Evolutionary conservation across 257 asterid genomes (phyloP).

Genomic region (Rauvolfia tetraphylla): DNA sequence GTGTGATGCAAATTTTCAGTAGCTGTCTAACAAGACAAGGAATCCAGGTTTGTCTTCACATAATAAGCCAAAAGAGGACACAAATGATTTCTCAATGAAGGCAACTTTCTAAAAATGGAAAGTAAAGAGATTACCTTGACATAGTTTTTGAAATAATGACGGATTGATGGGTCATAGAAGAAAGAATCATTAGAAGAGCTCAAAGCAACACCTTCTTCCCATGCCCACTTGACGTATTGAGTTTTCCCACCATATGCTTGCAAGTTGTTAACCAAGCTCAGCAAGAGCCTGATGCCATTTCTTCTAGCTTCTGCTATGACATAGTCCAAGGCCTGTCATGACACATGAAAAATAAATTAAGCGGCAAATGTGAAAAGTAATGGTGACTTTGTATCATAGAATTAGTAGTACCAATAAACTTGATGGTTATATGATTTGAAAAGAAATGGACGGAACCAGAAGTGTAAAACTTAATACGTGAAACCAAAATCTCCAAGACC

Average conservation of each 20-base stretch:
- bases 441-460: neutral
- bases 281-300: slow-evolving; percentile 68
- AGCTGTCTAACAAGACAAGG: slow-evolving; percentile 20
- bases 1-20: slow-evolving; percentile 1
- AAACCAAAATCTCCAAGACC: neutral
- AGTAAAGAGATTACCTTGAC: slow-evolving; percentile 58
- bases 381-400: neutral
- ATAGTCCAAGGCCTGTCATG: slow-evolving; percentile 79
- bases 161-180: slow-evolving; percentile 94
- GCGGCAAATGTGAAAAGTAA: neutral
- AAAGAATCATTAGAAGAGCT: slow-evolving; percentile 97
- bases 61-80: neutral
- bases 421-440: neutral
- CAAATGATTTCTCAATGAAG: neutral
- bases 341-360: neutral
- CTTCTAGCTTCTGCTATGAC: slow-evolving; percentile 83
- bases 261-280: slow-evolving; percentile 86
- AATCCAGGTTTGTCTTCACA: neutral
- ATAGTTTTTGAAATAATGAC: slow-evolving; percentile 77
- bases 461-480: neutral
- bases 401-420: neutral
- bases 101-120: neutral
- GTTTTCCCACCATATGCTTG: slow-evolving; percentile 97
- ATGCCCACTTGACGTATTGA: slow-evolving; percentile 98
- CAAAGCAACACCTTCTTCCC: slow-evolving; percentile 95